phyloP scores from a whole-genome alignment of 108 stramenopile genomes.

The Stephanodiscus minutulus region DNA sequence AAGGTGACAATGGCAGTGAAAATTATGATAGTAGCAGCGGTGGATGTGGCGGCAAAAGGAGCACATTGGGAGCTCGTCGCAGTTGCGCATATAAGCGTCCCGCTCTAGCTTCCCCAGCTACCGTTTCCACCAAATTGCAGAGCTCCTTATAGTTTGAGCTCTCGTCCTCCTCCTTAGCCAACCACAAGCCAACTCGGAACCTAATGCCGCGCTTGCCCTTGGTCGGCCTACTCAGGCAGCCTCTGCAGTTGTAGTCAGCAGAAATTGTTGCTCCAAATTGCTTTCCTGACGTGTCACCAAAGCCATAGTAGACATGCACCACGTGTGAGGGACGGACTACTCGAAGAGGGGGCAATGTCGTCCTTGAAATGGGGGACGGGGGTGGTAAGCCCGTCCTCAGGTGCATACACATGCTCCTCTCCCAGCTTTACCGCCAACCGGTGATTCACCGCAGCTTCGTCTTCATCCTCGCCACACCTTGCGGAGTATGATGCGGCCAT shows the following conservation, averaged over 20 bases:
- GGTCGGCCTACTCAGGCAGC: neutral
- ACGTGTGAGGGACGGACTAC: slow-evolving; percentile 2
- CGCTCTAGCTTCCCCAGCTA: slow-evolving; percentile 12
- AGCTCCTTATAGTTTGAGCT: too few relatives aligned
- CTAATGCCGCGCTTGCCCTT: neutral
- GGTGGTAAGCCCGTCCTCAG: slow-evolving; percentile 17
- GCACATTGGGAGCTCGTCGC: too few relatives aligned
- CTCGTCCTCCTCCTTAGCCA: slow-evolving; percentile 4
- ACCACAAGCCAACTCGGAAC: slow-evolving; percentile 6
- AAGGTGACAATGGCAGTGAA: too few relatives aligned
- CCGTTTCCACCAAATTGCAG: slow-evolving; percentile 27
- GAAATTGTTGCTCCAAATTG: slow-evolving; percentile 25
- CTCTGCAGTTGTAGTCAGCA: neutral
- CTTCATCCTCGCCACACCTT: slow-evolving; percentile 1
- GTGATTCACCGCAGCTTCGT: too few relatives aligned
- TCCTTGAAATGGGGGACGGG: slow-evolving; percentile 30
- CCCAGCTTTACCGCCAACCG: too few relatives aligned
- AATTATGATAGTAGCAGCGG: too few relatives aligned
- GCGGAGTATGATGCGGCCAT: too few relatives aligned
- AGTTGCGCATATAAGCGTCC: too few relatives aligned
- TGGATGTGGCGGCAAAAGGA: too few relatives aligned
- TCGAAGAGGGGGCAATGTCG: slow-evolving; percentile 35
- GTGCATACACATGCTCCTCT: too few relatives aligned
- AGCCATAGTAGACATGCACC: slow-evolving; percentile 6
- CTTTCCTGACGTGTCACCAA: too few relatives aligned